Percentiles rank a stretch among this genome's conserved stretches.
Evolutionary conservation across 2,329 filamentous ascomycete genomes (phyloP).

Genomic region (Aspergillus sp.): DNA sequence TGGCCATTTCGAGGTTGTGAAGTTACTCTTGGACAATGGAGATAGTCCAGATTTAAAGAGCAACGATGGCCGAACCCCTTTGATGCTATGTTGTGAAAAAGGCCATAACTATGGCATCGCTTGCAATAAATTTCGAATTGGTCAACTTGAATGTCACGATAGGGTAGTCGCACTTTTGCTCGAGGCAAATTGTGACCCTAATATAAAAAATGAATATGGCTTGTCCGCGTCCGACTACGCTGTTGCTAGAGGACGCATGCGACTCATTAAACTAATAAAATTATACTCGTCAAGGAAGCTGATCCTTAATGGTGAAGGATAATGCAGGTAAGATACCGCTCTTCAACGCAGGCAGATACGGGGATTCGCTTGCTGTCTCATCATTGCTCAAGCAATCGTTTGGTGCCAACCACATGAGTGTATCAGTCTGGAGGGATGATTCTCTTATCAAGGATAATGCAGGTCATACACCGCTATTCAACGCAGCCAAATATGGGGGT

Average conservation of each 20-base stretch:
- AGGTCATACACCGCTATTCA: background rate
- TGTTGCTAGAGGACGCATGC: too few species aligned
- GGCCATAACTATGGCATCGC: too few species aligned
- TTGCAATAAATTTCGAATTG: too few species aligned
- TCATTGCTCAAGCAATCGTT: background rate
- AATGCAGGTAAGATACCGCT: constrained; percentile 1
- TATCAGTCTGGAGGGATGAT: background rate
- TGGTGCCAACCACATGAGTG: too few species aligned
- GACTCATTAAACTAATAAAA: too few species aligned
- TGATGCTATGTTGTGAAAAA: background rate
- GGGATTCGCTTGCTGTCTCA: background rate
- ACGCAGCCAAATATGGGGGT: too few species aligned
- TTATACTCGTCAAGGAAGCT: background rate
- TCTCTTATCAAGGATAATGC: background rate
- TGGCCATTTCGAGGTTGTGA: too few species aligned
- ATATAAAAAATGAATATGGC: background rate
- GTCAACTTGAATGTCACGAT: too few species aligned
- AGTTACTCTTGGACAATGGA: too few species aligned
- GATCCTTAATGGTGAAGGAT: background rate
- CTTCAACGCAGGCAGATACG: background rate
- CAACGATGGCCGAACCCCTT: background rate
- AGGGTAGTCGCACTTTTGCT: too few species aligned
- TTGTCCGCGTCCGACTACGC: too few species aligned
- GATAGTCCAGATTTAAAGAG: too few species aligned
- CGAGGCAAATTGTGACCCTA: background rate